These are phyloP conservation scores for Ceratobasidium papillatum DNA, from an alignment of 1,284 basidiomycete genomes.

Conservation along the genomic window DNA sequence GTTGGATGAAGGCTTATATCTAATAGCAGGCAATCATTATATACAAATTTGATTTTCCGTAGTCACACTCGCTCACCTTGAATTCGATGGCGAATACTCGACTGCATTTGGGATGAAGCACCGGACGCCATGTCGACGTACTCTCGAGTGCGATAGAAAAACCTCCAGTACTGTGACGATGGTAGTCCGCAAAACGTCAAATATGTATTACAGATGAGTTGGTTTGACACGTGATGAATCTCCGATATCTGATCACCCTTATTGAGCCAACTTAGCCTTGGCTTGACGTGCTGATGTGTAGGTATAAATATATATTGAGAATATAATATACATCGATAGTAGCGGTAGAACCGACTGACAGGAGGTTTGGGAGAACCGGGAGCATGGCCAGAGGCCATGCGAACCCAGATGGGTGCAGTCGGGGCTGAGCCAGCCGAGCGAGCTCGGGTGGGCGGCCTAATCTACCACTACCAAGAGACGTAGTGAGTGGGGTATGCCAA, in stretches of 20 bases:
- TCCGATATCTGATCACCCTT: neutral
- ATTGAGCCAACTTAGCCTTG: neutral
- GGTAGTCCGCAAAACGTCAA: neutral
- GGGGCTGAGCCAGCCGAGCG: too few relatives aligned
- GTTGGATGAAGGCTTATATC: neutral
- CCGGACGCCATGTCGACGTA: too few relatives aligned
- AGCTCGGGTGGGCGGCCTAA: too few relatives aligned
- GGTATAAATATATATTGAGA: too few relatives aligned
- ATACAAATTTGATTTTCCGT: neutral
- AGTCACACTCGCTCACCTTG: neutral
- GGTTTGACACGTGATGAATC: neutral
- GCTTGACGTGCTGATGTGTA: too few relatives aligned
- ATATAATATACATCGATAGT: too few relatives aligned
- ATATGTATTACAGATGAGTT: neutral
- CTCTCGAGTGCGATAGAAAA: neutral
- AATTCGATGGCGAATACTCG: neutral
- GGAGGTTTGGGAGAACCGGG: too few relatives aligned
- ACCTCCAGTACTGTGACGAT: neutral
- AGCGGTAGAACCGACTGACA: too few relatives aligned
- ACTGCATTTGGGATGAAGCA: neutral
- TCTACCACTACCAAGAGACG: too few relatives aligned
- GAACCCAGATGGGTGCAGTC: too few relatives aligned
- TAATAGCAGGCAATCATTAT: neutral
- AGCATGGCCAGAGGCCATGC: too few relatives aligned
- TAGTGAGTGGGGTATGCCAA: too few relatives aligned